Conservation (phyloP, 164 flowering plant species). For the Cinnamomum chago region DNA sequence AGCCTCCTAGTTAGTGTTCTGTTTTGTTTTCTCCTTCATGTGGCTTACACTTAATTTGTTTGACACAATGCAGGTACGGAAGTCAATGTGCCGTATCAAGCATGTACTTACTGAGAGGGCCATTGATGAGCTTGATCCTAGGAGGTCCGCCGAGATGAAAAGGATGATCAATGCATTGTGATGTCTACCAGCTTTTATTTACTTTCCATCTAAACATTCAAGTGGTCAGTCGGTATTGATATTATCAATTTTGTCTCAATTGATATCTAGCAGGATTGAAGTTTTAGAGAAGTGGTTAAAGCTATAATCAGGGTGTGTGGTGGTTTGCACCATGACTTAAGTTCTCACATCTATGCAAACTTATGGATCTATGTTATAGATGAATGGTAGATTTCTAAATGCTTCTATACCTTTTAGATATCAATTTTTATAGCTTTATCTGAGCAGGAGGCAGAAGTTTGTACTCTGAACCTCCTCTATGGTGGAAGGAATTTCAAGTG, state of each 20-base stretch:
- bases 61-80: conserved; percentile 63
- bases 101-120: conserved; percentile 97
- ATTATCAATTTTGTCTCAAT: neutral
- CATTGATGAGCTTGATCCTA: conserved; percentile 83
- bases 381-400: neutral
- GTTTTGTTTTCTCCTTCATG: neutral
- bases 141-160: conserved; percentile 95
- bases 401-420: no score
- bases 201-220: neutral
- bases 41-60: neutral
- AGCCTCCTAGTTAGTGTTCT: neutral
- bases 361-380: neutral
- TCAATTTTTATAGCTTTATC: no score
- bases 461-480: no score
- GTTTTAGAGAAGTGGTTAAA: neutral
- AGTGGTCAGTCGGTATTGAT: neutral
- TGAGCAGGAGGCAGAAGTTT: no score
- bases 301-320: neutral
- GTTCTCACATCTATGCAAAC: neutral
- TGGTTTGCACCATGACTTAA: neutral
- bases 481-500: no score
- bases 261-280: neutral
- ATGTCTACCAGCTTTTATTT: conserved; percentile 10
- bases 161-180: conserved; percentile 83
- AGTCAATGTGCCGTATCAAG: conserved; percentile 96